These are phyloP conservation scores for Citrullus mucosospermus DNA, from an alignment of 306 rosid species.

Conservation along the genomic window DNA sequence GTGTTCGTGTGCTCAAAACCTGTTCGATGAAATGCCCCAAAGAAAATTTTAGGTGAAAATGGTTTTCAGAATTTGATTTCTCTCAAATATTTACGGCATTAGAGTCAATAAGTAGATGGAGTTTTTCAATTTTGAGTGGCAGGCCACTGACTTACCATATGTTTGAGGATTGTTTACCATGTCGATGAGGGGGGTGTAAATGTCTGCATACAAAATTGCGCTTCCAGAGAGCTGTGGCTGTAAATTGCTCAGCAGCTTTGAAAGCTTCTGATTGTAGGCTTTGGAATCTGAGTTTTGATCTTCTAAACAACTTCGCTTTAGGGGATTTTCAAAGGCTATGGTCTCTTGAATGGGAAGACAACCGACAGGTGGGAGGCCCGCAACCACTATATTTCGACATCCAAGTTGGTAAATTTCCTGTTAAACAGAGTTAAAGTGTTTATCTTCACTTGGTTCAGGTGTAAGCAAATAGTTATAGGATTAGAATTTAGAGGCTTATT, in stretches of 20 bases:
- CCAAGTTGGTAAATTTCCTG: not conserved
- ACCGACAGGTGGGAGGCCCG: not conserved
- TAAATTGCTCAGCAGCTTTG: not conserved
- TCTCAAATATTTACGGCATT: not conserved
- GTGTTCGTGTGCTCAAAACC: not conserved
- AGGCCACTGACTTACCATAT: constrained; percentile 19
- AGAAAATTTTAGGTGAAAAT: no score
- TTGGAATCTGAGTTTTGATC: constrained; percentile 36
- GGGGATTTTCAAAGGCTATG: not conserved
- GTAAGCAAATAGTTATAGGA: not conserved
- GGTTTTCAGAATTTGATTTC: no score
- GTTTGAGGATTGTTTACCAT: constrained; percentile 45
- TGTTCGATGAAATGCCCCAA: not conserved
- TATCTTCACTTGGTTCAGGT: not conserved
- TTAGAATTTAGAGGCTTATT: no score
- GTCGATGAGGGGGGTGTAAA: constrained; percentile 20
- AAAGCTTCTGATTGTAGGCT: constrained; percentile 38
- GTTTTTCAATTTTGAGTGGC: not conserved
- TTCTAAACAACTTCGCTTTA: constrained; percentile 25
- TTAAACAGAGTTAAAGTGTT: constrained; percentile 13
- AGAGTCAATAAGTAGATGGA: not conserved
- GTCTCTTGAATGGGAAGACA: constrained; percentile 53
- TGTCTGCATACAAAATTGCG: constrained; percentile 23
- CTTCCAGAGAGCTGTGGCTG: constrained; percentile 33
- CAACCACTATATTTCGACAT: not conserved